Evolutionary conservation across 768 basidiomycete species (phyloP), one percentile per base, ranked within the genome.

Genomic region (Termitomyces heimii): DNA sequence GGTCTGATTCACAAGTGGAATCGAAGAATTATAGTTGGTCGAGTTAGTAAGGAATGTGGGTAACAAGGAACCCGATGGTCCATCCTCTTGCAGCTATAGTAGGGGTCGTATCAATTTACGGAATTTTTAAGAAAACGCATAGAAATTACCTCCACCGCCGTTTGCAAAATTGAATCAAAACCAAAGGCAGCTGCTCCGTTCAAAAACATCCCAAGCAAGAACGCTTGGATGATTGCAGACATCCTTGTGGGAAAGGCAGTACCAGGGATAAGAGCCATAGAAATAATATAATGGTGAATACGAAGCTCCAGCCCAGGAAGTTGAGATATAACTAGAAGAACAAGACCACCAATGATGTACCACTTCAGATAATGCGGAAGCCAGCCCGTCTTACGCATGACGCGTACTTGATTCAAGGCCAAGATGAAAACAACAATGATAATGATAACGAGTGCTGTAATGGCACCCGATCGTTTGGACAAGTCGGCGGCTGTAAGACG

Each of bases 361-460:
- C 92, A 92, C 6, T 77, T 77, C 32, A 86, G 66, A 67, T 94
- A 94, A 65, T 83, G 80, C 5, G 85, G 84, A 13, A 94, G 71
- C 85, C 88, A 92, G 1, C 92, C 92, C 0, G 89, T 92, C 70
- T 89, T 88, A 51, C 92, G 82, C 56, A 93, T 86, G 54, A 92
- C 82, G n/a, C 89, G 79, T 3, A 87, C 65, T 72, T 95, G 93
- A 66, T 93, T 93, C 35, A 86, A 64, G 34, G 80, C 82, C 47
- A 89, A 67, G 26, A 82, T 66, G 7, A 82, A 68, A 13, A 92
- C 68, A 58, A 89, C 73, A 13, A 91, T 60, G 42, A 86, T 63
- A 53, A 92, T 83, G 60, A 93, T 77, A 44, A 90, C 77, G 34
- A 92, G 75, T 6, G 85, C 83, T 2, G 77, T 73, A 46, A 92